These are phyloP conservation scores for Globisporangium middletonii DNA, from an alignment of 352 stramenopile genomes.

Conservation along the genomic window DNA sequence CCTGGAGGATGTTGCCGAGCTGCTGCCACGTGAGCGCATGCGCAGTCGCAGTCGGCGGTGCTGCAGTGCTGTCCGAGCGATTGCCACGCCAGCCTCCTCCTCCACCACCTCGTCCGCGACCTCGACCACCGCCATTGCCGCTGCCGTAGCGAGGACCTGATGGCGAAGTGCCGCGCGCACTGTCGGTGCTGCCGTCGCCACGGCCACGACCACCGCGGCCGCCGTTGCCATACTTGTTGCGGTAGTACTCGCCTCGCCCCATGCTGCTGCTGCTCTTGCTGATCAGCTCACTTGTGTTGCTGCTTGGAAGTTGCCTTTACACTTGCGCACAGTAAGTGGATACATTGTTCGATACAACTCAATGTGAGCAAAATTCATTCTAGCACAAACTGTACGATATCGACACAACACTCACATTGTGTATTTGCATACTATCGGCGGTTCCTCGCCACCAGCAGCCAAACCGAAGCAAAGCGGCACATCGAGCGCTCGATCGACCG, in stretches of 20 bases:
- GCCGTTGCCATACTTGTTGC: conserved; percentile 83
- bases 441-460: too few species aligned
- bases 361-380: too few species aligned
- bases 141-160: conserved; percentile 1
- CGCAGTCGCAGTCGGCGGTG: conserved; percentile 2
- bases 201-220: conserved; percentile 24
- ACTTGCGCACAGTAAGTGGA: too few species aligned
- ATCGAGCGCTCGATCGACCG: too few species aligned
- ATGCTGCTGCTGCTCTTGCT: conserved; percentile 21
- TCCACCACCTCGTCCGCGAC: not conserved
- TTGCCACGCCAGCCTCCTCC: too few species aligned
- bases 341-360: too few species aligned
- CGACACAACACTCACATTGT: too few species aligned
- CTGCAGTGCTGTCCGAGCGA: not conserved
- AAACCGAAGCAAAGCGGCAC: too few species aligned
- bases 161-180: too few species aligned
- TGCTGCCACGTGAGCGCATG: conserved; percentile 35
- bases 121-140: not conserved
- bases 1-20: conserved; percentile 36
- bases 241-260: conserved; percentile 86
- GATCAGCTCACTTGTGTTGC: not conserved
- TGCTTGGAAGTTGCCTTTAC: too few species aligned
- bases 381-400: too few species aligned
- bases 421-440: too few species aligned
- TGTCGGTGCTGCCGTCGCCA: conserved; percentile 9